Evolutionary conservation across 352 stramenopile genomes (phyloP).

Genomic region (Phytophthora megakarya): DNA sequence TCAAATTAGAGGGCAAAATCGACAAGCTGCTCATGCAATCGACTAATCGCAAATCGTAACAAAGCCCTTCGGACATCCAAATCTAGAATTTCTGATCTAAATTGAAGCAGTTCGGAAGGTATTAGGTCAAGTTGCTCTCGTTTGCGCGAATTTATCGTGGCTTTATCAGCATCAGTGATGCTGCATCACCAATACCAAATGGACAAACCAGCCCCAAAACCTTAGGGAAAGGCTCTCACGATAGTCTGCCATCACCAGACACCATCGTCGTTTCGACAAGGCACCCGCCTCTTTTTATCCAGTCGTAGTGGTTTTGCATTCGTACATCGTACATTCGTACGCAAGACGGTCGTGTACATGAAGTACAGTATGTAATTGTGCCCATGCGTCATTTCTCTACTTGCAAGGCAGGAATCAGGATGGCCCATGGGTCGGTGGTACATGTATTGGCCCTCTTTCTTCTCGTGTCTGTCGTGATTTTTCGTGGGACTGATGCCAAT

Average conservation of each 20-base stretch:
- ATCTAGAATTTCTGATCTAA: neutral
- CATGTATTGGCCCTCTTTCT: constrained; percentile 5
- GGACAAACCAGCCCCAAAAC: neutral
- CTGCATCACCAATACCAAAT: neutral
- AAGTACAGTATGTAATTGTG: constrained; percentile 9
- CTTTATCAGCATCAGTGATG: no score
- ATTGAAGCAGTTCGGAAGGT: neutral
- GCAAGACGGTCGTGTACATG: constrained; percentile 8
- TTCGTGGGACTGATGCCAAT: constrained; percentile 13
- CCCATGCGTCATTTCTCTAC: constrained; percentile 23
- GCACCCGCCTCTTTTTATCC: constrained; percentile 32
- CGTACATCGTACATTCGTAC: constrained; percentile 15
- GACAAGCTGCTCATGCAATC: constrained; percentile 6
- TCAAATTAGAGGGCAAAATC: neutral
- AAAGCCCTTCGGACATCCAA: no score
- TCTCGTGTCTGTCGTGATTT: neutral
- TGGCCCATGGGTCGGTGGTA: constrained; percentile 6
- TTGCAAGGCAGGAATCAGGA: constrained; percentile 9
- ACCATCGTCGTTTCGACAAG: constrained; percentile 23
- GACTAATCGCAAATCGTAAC: constrained; percentile 16
- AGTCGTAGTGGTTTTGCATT: constrained; percentile 20
- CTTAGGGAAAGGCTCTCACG: constrained; percentile 6
- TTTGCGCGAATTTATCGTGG: no score
- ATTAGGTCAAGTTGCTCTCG: neutral
- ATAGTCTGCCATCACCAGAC: constrained; percentile 18